Evolutionary conservation across 257 asterid genomes (phyloP), one percentile per base, ranked within the genome.

Genomic region (Forsythia viridissima): DNA sequence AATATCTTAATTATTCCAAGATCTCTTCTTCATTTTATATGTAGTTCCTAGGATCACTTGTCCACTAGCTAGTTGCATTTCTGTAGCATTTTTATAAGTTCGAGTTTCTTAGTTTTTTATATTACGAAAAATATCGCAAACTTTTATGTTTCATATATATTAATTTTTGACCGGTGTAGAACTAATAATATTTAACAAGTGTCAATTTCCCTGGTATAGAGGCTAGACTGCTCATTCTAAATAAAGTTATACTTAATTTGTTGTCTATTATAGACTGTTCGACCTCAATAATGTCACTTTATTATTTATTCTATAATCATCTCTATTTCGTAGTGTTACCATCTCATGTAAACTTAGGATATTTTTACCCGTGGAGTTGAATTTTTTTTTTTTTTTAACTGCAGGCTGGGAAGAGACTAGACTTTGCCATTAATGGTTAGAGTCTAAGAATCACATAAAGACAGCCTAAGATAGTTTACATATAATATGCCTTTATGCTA

Each of bases 11-110:
- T 84, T 71, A 71, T 83, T 71, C 75, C 81, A 73, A 82, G 69
- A 80, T 79, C 84, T 80, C 67, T 76, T 80, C 57, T 76, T 81
- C 70, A 4, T 80, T 73, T 72, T 67, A 80, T 77, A 65, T 51
- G 71, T 30, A 63, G 70, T 63, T 83, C 82, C 82, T 83, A 51
- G 81, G 85, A 74, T 86, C 80, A 80, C 77, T 73, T 80, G 73
- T 81, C 76, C 84, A 79, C 73, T 69, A 46, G 68, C 74, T 77
- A 79, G 74, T 85, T 71, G 39, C 37, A 63, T 30, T 21, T 63
- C 70, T 30, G 11, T 63, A 30, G 8, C 70, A 63, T 8, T 10
- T 10, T 63, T 24, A 63, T 63, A 30, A 10, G 16, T 24, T 30
- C 6, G 40, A 21, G 70, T 63, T 57, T 8, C 37, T 63, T 63